A percentile compares a stretch with the other conserved stretches of the same genome.
Conservation (phyloP, 1,284 basidiomycete species). For the Ceratobasidium theobromae region DNA sequence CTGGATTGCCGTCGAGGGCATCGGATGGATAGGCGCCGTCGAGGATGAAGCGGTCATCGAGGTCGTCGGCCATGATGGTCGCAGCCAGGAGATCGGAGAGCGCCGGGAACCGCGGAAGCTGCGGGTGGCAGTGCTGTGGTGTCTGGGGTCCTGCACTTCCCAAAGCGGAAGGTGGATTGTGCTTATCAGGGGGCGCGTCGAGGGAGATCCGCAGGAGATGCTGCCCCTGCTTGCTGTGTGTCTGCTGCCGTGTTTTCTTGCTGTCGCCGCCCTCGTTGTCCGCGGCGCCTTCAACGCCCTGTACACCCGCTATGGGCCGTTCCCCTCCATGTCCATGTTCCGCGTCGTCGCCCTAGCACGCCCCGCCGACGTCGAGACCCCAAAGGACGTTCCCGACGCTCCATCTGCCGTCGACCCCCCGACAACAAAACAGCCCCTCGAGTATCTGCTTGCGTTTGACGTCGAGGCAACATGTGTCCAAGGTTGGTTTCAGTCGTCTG, state of each 20-base stretch:
- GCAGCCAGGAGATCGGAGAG: slow-evolving; percentile 37
- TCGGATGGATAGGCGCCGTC: slow-evolving; percentile 53
- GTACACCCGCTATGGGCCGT: slow-evolving; percentile 5
- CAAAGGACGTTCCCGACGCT: background rate
- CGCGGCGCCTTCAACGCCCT: slow-evolving; percentile 8
- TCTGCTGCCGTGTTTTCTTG: background rate
- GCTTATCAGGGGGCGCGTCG: too few species aligned
- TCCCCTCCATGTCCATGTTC: background rate
- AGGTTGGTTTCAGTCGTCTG: slow-evolving; percentile 42
- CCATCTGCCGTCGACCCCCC: slow-evolving; percentile 47
- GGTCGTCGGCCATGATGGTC: slow-evolving; percentile 62
- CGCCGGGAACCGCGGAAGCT: background rate
- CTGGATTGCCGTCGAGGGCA: slow-evolving; percentile 32
- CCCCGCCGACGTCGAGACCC: background rate
- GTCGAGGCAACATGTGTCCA: slow-evolving; percentile 87
- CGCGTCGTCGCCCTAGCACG: too few species aligned
- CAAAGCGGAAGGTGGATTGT: background rate
- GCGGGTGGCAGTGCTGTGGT: slow-evolving; percentile 4
- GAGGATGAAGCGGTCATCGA: slow-evolving; percentile 75
- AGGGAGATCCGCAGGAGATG: too few species aligned
- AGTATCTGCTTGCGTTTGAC: slow-evolving; percentile 69
- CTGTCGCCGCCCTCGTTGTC: background rate
- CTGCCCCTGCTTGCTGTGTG: slow-evolving; percentile 1
- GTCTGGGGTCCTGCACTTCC: background rate
- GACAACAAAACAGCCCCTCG: slow-evolving; percentile 32